Conservation (phyloP, 805 yeast species). For the Soucietia sequanensis region DNA sequence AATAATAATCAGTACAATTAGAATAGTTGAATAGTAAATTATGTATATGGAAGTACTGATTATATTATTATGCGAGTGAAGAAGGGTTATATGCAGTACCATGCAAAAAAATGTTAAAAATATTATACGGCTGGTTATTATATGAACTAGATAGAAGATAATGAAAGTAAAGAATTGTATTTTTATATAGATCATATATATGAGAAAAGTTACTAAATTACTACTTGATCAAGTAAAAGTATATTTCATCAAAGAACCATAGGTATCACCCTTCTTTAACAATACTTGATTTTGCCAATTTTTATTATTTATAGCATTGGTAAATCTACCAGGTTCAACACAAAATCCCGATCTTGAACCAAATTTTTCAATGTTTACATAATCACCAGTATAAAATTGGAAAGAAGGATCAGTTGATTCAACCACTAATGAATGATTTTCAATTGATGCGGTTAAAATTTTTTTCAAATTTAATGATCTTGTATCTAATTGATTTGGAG, state of each 20-base stretch:
- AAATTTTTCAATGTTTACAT: conserved; percentile 36
- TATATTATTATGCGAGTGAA: too few species aligned
- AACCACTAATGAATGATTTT: conserved; percentile 43
- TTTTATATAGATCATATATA: too few species aligned
- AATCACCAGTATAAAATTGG: conserved; percentile 65
- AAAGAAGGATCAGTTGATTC: conserved; percentile 64
- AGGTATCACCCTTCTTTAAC: conserved; percentile 46
- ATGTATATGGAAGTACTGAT: too few species aligned
- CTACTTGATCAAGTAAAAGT: conserved; percentile 8
- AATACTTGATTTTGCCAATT: conserved; percentile 50
- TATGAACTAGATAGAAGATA: too few species aligned
- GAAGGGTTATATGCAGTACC: too few species aligned
- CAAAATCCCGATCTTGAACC: conserved; percentile 54
- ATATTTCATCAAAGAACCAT: conserved; percentile 48
- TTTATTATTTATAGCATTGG: conserved; percentile 49
- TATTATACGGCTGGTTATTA: too few species aligned
- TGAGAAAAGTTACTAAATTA: not conserved
- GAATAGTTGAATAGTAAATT: too few species aligned
- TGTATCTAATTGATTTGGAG: conserved; percentile 43
- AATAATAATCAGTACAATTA: too few species aligned
- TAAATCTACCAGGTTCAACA: conserved; percentile 59
- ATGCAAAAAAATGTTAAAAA: too few species aligned
- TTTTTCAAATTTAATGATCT: conserved; percentile 32
- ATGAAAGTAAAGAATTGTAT: too few species aligned
- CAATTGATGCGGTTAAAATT: conserved; percentile 45